These are phyloP conservation scores for Apiospora malaysiana DNA, from an alignment of 2,329 filamentous ascomycete genomes.

Conservation along the genomic window DNA sequence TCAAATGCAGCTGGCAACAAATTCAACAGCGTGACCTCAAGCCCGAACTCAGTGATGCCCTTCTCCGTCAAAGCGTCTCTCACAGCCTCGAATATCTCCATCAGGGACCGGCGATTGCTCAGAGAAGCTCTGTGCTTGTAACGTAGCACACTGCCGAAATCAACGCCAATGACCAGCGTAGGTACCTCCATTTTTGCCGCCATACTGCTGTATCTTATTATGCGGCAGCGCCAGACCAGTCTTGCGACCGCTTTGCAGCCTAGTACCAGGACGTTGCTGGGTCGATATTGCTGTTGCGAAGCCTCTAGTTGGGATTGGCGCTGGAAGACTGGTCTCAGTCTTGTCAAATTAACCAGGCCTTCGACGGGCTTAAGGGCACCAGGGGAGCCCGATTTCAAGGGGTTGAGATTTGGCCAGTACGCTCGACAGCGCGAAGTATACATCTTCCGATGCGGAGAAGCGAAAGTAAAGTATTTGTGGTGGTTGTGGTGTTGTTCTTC, in stretches of 20 bases:
- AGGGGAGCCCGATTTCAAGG: background rate
- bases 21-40: slow-evolving; percentile 3
- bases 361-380: background rate
- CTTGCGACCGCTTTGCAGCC: slow-evolving; percentile 14
- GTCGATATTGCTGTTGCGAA: background rate
- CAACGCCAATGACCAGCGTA: slow-evolving; percentile 1
- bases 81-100: slow-evolving; percentile 4
- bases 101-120: background rate
- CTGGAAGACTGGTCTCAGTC: background rate
- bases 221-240: slow-evolving; percentile 1
- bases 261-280: background rate
- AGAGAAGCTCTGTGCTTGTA: no score
- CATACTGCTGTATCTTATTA: background rate
- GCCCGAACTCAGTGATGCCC: slow-evolving; percentile 2
- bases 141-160: background rate
- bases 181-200: background rate
- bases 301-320: background rate
- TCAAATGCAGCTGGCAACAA: background rate
- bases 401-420: slow-evolving; percentile 2
- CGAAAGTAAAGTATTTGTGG: background rate
- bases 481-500: background rate
- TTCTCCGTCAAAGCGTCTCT: background rate
- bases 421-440: background rate
- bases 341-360: background rate
- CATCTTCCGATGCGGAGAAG: background rate